Evolutionary conservation across 768 basidiomycete species (phyloP).

Genomic region (Podaxis sp.): DNA sequence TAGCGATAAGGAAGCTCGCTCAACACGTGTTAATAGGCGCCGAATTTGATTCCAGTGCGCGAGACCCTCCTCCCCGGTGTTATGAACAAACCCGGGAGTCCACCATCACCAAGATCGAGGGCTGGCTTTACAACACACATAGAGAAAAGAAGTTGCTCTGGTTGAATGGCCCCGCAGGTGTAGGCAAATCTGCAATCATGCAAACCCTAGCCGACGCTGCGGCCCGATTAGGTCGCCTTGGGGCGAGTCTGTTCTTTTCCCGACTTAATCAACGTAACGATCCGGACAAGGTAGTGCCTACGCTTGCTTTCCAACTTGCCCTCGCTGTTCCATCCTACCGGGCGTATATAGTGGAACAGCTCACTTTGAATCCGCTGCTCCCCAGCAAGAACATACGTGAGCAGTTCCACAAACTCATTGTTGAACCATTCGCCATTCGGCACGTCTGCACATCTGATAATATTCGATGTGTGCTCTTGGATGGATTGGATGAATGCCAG

Average conservation of each 20-base stretch:
- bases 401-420: conserved; percentile 17
- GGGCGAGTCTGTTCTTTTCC: conserved; percentile 23
- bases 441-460: neutral
- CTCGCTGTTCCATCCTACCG: neutral
- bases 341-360: neutral
- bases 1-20: neutral
- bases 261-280: conserved; percentile 5
- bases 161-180: conserved; percentile 25
- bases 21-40: neutral
- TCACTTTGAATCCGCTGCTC: conserved; percentile 6
- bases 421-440: conserved; percentile 13
- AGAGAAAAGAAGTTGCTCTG: conserved; percentile 14
- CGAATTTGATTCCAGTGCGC: conserved; percentile 17
- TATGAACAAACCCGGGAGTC: conserved; percentile 18
- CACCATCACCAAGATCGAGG: conserved; percentile 8
- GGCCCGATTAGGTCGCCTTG: conserved; percentile 5
- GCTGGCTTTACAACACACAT: conserved; percentile 9
- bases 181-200: conserved; percentile 27
- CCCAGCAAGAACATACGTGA: conserved; percentile 8
- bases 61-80: conserved; percentile 19
- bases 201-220: conserved; percentile 27
- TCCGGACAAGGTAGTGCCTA: conserved; percentile 16
- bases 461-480: conserved; percentile 18
- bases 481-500: conserved; percentile 28
- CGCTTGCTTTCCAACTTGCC: conserved; percentile 23